Base-by-base conservation (phyloP, 345 rosid genomes). In the Cardamine occulta region DNA sequence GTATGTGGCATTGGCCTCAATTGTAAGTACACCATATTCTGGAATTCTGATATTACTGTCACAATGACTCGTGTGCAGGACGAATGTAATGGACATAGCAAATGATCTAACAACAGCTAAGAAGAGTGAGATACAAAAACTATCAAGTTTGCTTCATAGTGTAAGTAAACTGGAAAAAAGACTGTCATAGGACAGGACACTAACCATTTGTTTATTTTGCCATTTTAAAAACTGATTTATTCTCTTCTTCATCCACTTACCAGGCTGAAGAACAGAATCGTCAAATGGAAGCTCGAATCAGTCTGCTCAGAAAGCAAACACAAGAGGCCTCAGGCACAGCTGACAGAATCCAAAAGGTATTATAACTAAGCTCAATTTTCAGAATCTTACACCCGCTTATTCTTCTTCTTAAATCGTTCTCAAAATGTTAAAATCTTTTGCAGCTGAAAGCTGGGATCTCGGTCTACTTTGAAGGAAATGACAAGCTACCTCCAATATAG, bases 201-300 rank as follows among this genome's bases (percentile, higher is more conserved):
- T 6, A 57, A 8, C 48, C 32, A 24, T 45, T 70, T 63, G 42
- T 37, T 70, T 23, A 21, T 23, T 15, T 68, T 3, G 17, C 47
- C 62, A 11, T 67, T 48, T 4, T 5, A 10, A 9, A 34, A 49
- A 24, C 28, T 18, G 28, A 31, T 70, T 57, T 29, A 21, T 17
- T 74, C 19, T 51, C 5, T 15, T 74, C 37, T 23, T 14, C 49
- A 61, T 70, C 21, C 4, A 12, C 54, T 59, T 63, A 32, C 17
- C 45, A 89, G 97, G 92, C 83, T 37, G 91, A 91, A 88, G 86
- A 88, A 61, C 80, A 83, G 45, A 91, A 84, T 73, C 80, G 64
- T 18, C 81, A 63, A 24, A 66, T 63, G 63, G 80, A 76, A 79
- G 69, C 80, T 53, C 89, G 75, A n/a, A 64, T 87, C 32, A 81